Evolutionary conservation across 1,284 basidiomycete species (phyloP).

Genomic region (Sporisorium reilianum): DNA sequence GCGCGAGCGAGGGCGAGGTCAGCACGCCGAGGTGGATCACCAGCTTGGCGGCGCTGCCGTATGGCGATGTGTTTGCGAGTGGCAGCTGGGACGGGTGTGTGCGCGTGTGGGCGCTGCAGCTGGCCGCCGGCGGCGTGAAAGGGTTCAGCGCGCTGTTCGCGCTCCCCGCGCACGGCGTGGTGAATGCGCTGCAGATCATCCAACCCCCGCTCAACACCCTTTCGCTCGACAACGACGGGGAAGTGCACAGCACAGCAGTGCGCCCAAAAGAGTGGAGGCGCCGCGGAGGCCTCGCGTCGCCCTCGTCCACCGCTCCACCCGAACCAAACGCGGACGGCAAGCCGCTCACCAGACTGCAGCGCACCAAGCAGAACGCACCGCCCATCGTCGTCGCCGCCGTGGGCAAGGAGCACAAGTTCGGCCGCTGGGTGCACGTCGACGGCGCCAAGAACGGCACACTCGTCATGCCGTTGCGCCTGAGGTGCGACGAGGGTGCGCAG

Average conservation of each 20-base stretch:
- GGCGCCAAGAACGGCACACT: slow-evolving; percentile 81
- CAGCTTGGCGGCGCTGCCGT: slow-evolving; percentile 81
- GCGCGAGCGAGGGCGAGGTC: slow-evolving; percentile 80
- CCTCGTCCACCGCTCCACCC: background rate
- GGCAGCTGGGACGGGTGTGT: slow-evolving; percentile 91
- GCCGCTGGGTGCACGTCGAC: slow-evolving; percentile 85
- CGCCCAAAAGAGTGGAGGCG: slow-evolving; percentile 30
- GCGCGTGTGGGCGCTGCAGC: slow-evolving; percentile 91
- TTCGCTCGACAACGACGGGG: background rate
- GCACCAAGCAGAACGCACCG: slow-evolving; percentile 47
- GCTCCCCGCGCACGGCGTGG: slow-evolving; percentile 79
- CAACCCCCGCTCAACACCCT: slow-evolving; percentile 71
- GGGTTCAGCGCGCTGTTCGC: slow-evolving; percentile 79
- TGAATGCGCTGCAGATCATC: slow-evolving; percentile 90
- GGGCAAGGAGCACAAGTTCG: slow-evolving; percentile 87
- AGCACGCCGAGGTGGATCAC: slow-evolving; percentile 91
- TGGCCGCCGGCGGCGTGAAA: no score
- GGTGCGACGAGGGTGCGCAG: background rate
- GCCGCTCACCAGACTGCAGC: slow-evolving; percentile 14
- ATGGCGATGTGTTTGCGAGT: slow-evolving; percentile 90
- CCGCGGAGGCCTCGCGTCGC: slow-evolving; percentile 18
- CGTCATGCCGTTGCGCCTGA: slow-evolving; percentile 71
- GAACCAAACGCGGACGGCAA: background rate
- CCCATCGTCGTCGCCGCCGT: slow-evolving; percentile 80
- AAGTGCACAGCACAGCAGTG: slow-evolving; percentile 11